Evolutionary conservation across 1,139 yeast genomes (phyloP), one percentile per base, ranked within the genome.

Genomic region (Kluyveromyces sp.): DNA sequence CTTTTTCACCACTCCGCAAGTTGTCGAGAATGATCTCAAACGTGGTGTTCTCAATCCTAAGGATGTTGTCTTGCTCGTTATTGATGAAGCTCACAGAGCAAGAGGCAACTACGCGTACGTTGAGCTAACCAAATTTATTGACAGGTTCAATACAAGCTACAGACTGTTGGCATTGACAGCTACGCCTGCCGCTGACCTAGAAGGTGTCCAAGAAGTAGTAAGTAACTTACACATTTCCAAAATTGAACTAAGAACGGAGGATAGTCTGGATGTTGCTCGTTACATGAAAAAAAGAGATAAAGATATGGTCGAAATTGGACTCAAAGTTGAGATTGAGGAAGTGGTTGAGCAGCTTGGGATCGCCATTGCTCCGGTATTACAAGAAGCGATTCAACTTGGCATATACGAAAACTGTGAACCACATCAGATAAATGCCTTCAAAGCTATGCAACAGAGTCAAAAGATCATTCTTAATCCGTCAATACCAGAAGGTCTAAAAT

Each of bases 21-120:
- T 92, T 11, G 92, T 92, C 2, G 96, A 87, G 50, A 87, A 88
- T 62, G 99, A 94, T 63, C 68, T 94, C 47, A 72, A 77, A 34
- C 68, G 78, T 31, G 96, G 96, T 0, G 67, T 77, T 2, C 66
- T 89, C 25, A 77, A 86, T 55, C 95, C 97, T 0, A 82, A 78
- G 52, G 72, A 76, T 28, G 70, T 94, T 8, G 83, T 78, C 0
- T 75, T 94, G 45, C 56, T 94, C 40, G 92, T 94, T 1, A 73
- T 94, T 32, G 99, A 94, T 65, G 99, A 94, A 67, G 98, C 98
- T 0, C 99, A 94, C 63, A 69, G 96, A 40, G 87, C 96, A 0
- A 80, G 83, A 40, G 96, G 96, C 0, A 83, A 85, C 45, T 89
- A 88, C 59, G 84, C 97, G 0, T 92, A 92, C 55, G 83, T 83